A percentile compares a stretch with the other conserved stretches of the same genome.
These are phyloP conservation scores for Coleophoma cylindrospora DNA, from an alignment of 2,329 filamentous ascomycete species.

Conservation along the genomic window DNA sequence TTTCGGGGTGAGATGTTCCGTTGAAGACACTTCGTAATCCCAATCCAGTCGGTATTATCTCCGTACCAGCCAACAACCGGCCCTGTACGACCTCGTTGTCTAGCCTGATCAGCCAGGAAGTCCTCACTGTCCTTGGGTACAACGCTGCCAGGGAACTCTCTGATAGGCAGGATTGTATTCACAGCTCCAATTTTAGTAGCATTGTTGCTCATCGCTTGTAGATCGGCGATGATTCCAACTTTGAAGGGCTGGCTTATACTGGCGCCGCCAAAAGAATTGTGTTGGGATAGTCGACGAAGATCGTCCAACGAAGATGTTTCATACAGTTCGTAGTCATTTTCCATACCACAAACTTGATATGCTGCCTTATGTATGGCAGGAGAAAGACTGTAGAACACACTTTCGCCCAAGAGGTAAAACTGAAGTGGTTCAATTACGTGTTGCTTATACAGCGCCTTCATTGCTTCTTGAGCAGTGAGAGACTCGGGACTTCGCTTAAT, in stretches of 20 bases:
- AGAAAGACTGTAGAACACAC: constrained; percentile 64
- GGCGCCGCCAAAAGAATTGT: constrained; percentile 63
- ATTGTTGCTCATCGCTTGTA: constrained; percentile 62
- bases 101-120: not conserved
- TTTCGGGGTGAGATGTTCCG: constrained; percentile 67
- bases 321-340: constrained; percentile 56
- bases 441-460: constrained; percentile 16
- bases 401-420: constrained; percentile 66
- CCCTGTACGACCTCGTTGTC: constrained; percentile 43
- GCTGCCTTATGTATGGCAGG: constrained; percentile 72
- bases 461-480: constrained; percentile 25
- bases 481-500: constrained; percentile 31
- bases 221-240: constrained; percentile 58
- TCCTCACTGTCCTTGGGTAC: constrained; percentile 27
- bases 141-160: constrained; percentile 25
- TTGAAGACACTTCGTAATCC: constrained; percentile 65
- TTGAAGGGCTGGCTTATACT: constrained; percentile 69
- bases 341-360: constrained; percentile 58
- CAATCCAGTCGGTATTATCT: constrained; percentile 78
- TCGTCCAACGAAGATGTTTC: constrained; percentile 55
- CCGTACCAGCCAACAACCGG: constrained; percentile 64
- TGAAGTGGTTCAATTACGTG: constrained; percentile 64
- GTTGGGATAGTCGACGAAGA: constrained; percentile 54
- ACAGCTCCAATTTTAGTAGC: constrained; percentile 68
- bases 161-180: constrained; percentile 70